Conservation (phyloP, 805 yeast species). For the Scheffersomyces ergatensis region DNA sequence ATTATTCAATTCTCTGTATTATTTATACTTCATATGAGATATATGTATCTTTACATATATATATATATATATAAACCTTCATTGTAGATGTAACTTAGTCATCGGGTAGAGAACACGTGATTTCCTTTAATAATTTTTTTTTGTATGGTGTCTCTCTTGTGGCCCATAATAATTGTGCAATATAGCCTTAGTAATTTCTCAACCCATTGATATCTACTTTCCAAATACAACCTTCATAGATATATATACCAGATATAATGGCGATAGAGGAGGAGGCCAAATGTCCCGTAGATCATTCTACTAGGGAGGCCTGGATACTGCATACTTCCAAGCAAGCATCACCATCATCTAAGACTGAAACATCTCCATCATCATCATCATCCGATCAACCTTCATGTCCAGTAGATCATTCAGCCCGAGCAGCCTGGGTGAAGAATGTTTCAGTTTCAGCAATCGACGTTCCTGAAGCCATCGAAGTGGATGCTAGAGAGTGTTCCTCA, state of each 20-base stretch:
- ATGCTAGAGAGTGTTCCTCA: slow-evolving; percentile 42
- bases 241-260: not conserved
- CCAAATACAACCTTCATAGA: too few relatives aligned
- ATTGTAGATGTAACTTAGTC: too few relatives aligned
- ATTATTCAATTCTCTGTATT: too few relatives aligned
- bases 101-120: too few relatives aligned
- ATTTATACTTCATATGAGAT: too few relatives aligned
- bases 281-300: slow-evolving; percentile 55
- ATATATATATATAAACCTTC: too few relatives aligned
- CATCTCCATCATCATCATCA: slow-evolving; percentile 1
- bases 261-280: slow-evolving; percentile 11
- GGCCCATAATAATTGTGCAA: too few relatives aligned
- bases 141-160: too few relatives aligned
- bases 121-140: too few relatives aligned
- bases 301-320: slow-evolving; percentile 31
- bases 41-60: too few relatives aligned
- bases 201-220: too few relatives aligned
- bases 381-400: slow-evolving; percentile 39
- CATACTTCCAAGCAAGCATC: slow-evolving; percentile 7
- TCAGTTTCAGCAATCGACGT: slow-evolving; percentile 25
- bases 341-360: slow-evolving; percentile 19
- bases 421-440: slow-evolving; percentile 36
- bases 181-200: too few relatives aligned
- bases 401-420: slow-evolving; percentile 35
- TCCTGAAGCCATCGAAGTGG: slow-evolving; percentile 41